phyloP scores from a whole-genome alignment of 495 filamentous ascomycete genomes.

The Wilcoxina mikolae region DNA sequence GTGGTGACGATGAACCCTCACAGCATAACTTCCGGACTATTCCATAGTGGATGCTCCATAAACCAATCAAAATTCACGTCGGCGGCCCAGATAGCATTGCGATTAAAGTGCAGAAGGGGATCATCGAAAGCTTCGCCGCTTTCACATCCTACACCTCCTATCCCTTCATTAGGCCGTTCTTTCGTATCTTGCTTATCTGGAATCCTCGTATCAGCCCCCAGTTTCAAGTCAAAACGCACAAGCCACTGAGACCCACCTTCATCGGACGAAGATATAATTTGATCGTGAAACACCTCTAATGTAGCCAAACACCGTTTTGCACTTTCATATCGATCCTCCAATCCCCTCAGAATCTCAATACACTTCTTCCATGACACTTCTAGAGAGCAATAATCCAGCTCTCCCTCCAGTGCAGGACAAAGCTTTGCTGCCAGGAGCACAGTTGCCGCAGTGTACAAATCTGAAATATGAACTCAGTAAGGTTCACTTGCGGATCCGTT shows the following conservation, averaged over 20 bases:
- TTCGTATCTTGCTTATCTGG: not conserved
- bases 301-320: conserved; percentile 4
- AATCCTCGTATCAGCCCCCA: too few species aligned
- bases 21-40: conserved; percentile 3
- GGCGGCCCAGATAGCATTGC: not conserved
- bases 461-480: too few species aligned
- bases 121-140: not conserved
- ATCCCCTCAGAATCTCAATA: not conserved
- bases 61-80: conserved; percentile 6
- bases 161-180: not conserved
- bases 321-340: conserved; percentile 1
- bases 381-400: conserved; percentile 3
- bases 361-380: conserved; percentile 8
- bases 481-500: too few species aligned
- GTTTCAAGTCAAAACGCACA: too few species aligned
- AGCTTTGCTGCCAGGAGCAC: conserved; percentile 6
- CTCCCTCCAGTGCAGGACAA: not conserved
- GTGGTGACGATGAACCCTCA: too few species aligned
- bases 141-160: not conserved
- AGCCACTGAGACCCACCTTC: not conserved
- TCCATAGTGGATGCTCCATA: conserved; percentile 5
- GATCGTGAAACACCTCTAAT: conserved; percentile 4
- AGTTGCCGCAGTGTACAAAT: conserved; percentile 4
- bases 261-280: conserved; percentile 2
- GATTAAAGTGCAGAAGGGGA: conserved; percentile 4